Conservation (phyloP, 164 flowering plant genomes). For the Berberis vulgaris region DNA sequence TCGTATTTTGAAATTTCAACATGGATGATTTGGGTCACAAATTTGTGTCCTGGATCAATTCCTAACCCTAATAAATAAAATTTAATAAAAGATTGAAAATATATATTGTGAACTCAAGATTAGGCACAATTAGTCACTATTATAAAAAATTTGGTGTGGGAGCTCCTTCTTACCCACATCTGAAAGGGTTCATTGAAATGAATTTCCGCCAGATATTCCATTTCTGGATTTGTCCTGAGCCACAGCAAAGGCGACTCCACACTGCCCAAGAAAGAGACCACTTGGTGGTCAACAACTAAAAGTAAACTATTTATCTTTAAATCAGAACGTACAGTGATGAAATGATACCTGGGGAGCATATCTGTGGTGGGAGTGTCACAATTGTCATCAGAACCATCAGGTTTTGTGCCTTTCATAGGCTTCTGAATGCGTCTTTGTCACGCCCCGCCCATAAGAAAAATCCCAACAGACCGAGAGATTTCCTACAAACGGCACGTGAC, state of each 20-base stretch:
- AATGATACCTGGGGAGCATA: conserved; percentile 51
- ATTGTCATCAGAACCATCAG: conserved; percentile 95
- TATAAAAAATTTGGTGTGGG: neutral
- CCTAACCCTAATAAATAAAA: too few species aligned
- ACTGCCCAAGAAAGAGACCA: conserved; percentile 29
- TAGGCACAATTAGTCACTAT: too few species aligned
- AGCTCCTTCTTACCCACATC: conserved; percentile 85
- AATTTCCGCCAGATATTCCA: conserved; percentile 96
- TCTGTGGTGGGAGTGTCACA: conserved; percentile 56
- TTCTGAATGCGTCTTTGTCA: conserved; percentile 72
- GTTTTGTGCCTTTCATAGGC: conserved; percentile 75
- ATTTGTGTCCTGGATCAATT: too few species aligned
- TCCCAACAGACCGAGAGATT: too few species aligned
- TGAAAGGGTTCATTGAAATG: conserved; percentile 86
- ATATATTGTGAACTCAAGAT: too few species aligned
- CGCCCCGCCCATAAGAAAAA: too few species aligned
- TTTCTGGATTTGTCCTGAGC: conserved; percentile 93
- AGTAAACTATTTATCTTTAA: neutral
- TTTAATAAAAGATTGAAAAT: too few species aligned
- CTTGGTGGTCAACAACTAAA: neutral
- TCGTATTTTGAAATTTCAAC: too few species aligned
- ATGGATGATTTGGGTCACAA: too few species aligned
- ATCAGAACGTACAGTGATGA: neutral
- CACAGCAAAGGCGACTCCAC: conserved; percentile 83
- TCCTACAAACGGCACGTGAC: too few species aligned